Conservation (phyloP, 345 rosid species). For the Hibiscus tridactylites region DNA sequence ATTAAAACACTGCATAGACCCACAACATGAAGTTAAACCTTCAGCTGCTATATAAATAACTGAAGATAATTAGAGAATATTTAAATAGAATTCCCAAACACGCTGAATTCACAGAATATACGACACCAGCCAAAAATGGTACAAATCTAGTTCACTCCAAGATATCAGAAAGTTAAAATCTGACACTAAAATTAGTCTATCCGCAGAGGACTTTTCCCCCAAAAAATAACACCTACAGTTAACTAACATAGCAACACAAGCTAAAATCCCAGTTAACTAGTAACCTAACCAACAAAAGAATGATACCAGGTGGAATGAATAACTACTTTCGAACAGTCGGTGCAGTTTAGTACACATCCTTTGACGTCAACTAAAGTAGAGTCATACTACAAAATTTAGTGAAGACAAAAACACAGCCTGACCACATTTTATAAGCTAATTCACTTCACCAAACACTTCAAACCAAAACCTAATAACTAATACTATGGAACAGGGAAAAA, state of each 20-base stretch:
- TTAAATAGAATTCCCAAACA: background rate
- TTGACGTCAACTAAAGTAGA: background rate
- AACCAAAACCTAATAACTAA: background rate
- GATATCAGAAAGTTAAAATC: too few relatives aligned
- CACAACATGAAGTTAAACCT: background rate
- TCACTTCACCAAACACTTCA: background rate
- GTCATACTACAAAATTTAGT: background rate
- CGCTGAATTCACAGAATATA: background rate
- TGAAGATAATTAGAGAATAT: background rate
- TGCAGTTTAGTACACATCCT: too few relatives aligned
- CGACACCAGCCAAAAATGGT: background rate
- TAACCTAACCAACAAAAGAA: background rate
- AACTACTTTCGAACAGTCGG: background rate
- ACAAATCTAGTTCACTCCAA: background rate
- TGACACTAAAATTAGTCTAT: background rate
- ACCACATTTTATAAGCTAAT: background rate
- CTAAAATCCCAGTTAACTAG: background rate
- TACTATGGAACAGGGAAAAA: background rate
- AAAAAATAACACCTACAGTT: background rate
- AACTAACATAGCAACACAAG: background rate
- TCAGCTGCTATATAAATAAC: background rate
- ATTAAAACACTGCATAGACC: background rate
- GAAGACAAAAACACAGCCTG: background rate
- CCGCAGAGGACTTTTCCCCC: too few relatives aligned
- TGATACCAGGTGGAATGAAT: background rate